Evolutionary conservation across 1,284 basidiomycete genomes (phyloP), one percentile per base, ranked within the genome.

Genomic region (Sporisorium reilianum): DNA sequence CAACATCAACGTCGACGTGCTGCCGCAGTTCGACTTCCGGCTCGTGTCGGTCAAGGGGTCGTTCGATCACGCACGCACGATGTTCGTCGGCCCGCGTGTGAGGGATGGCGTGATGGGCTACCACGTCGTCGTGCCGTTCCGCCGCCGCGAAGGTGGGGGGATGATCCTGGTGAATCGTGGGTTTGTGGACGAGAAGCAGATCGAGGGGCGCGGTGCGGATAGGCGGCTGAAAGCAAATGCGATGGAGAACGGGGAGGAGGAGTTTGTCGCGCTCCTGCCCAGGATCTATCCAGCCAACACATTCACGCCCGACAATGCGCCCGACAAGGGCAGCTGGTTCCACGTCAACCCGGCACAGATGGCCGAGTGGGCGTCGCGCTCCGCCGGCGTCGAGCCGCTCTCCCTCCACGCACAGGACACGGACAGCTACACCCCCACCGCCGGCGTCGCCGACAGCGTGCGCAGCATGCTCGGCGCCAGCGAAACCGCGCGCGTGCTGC

Each of bases 271-370:
- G 8, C 50, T 84, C 22, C 51, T 83, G 34, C 80, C 83, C 16
- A 71, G 80, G 30, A 58, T 80, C 51, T 81, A 79, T 28, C 78
- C 84, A 45, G 74, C 81, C 52, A 95, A 93, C 80, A 83, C 82
- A 5, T 99, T 97, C 82, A 95, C 94, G 2, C 95, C 95, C 3
- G 90, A 93, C 51, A 99, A 99, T 84, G 88, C 90, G 57, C 92
- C 93, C 0, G 88, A 90, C 45, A 88, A 90, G 69, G 91, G 92
- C 22, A 88, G 90, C 81, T 99, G 96, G 95, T 95, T 78, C 78
- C 79, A 93, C 80, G 97, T 95, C 91, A 90, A 90, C 28, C 88
- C 95, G 2, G 87, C 89, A 18, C 89, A 90, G 32, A 95, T 99
- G 90, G 90, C 92, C 2, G 88, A 91, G 56, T 89, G 89, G 80